These are phyloP conservation scores for Neurospora cerealis DNA, from an alignment of 495 filamentous ascomycete genomes.

Conservation along the genomic window DNA sequence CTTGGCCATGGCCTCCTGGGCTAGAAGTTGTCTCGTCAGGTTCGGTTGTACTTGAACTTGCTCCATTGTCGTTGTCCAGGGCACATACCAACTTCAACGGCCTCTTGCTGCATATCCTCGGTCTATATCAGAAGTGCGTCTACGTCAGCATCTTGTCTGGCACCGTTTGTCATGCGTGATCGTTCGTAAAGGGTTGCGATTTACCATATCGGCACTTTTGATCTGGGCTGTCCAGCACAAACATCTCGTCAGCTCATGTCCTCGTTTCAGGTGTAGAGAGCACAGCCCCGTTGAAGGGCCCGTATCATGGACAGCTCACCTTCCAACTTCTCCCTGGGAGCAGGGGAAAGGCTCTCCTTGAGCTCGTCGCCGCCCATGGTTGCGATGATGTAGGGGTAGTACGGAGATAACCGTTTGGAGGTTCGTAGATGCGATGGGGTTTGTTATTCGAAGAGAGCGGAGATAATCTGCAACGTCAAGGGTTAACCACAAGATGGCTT, in stretches of 20 bases:
- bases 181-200: conserved; percentile 9
- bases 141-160: conserved; percentile 14
- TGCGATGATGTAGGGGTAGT: neutral
- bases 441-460: neutral
- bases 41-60: neutral
- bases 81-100: conserved; percentile 80
- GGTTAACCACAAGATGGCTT: neutral
- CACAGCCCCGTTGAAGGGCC: neutral
- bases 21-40: conserved; percentile 33
- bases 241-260: neutral
- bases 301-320: conserved; percentile 11
- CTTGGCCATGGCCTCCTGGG: conserved; percentile 87
- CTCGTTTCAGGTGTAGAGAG: neutral
- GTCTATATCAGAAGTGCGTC: conserved; percentile 43
- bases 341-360: conserved; percentile 19
- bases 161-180: neutral
- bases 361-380: conserved; percentile 21
- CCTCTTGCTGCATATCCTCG: conserved; percentile 94
- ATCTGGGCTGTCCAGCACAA: conserved; percentile 57
- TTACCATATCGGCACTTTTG: conserved; percentile 97
- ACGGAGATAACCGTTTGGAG: neutral
- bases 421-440: neutral
- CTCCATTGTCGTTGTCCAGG: neutral
- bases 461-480: neutral
- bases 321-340: conserved; percentile 29